Evolutionary conservation across 1,284 basidiomycete species (phyloP).

Genomic region (Melanopsichium pennsylvanicum): DNA sequence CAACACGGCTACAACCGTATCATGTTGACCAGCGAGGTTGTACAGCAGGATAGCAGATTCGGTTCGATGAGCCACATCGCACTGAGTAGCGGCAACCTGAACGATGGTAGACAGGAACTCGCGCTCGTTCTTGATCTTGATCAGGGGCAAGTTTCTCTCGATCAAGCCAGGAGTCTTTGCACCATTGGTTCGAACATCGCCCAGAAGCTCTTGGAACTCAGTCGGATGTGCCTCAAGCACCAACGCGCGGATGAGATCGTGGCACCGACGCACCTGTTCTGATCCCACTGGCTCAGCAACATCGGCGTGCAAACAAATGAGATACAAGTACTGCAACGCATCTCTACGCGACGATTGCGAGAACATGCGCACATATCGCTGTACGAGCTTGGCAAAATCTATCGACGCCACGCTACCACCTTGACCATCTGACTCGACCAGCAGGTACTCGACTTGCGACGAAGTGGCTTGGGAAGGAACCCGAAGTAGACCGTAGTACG

Average conservation of each 20-base stretch:
- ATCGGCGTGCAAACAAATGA: constrained; percentile 80
- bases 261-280: constrained; percentile 83
- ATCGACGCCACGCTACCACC: constrained; percentile 68
- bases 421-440: constrained; percentile 28
- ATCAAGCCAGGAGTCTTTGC: constrained; percentile 86
- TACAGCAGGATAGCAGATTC: constrained; percentile 93
- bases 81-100: constrained; percentile 78
- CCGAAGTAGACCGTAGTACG: constrained; percentile 91
- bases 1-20: constrained; percentile 85
- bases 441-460: constrained; percentile 71
- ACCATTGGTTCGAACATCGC: constrained; percentile 87
- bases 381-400: constrained; percentile 82
- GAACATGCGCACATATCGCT: constrained; percentile 91
- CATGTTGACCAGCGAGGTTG: constrained; percentile 91
- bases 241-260: constrained; percentile 86
- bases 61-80: constrained; percentile 75
- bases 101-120: constrained; percentile 86
- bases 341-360: constrained; percentile 89
- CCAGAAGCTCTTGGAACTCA: constrained; percentile 83
- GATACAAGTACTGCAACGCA: constrained; percentile 94
- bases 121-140: constrained; percentile 76
- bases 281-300: constrained; percentile 73
- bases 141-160: constrained; percentile 80
- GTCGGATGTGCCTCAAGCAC: constrained; percentile 79
- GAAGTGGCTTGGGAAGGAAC: constrained; percentile 80